Base-by-base conservation (phyloP, 2,329 filamentous ascomycete genomes). In the Alternaria arbusti region DNA sequence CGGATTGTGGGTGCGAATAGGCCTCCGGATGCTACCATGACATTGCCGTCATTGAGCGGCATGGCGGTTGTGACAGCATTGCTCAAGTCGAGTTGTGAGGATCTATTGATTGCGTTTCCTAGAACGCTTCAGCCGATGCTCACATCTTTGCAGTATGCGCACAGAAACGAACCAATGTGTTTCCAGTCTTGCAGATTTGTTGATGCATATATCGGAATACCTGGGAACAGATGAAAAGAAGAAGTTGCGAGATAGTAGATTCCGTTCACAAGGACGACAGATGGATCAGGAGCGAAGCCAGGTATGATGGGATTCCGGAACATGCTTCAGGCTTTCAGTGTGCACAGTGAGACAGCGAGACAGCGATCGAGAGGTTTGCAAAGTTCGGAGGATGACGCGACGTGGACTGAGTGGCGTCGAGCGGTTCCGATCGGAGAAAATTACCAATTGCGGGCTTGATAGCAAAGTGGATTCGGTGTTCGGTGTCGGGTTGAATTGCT, bases 171-270 rank as follows among this genome's bases (percentile, higher is more conserved):
- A 57, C 62, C 55, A 3, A 56, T 62, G 13, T 82, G 77, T 57
- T 82, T 83, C 84, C 84, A 87, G 61, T 84, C 80, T n/a, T 81
- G 61, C 4, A 87, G 68, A 65, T 86, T 84, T 51, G 77, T 79
- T 11, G 81, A 84, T 4, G 83, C 83, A 64, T 86, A 82, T 32
- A 86, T 78, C 0, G 84, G 84, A 4, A 86, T 70, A 1, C 84
- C 84, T 0, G 85, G 84, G 65, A 85, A 86, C 1, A 80, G 74
- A 50, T 83, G 80, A 61, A 86, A 86, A 0, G 82, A 84, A 0
- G 85, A 86, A 0, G 82, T 84, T 4, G 79, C 81, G 64, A 82
- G 84, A 70, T 83, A 84, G 67, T 84, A 85, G 6, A 80, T 82
- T n/a, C 81, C 69, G 13, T 72, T 70, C n/a, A 83, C 70, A 40